phyloP scores from a whole-genome alignment of 2,329 filamentous ascomycete species.

The Beauveria sp. region DNA sequence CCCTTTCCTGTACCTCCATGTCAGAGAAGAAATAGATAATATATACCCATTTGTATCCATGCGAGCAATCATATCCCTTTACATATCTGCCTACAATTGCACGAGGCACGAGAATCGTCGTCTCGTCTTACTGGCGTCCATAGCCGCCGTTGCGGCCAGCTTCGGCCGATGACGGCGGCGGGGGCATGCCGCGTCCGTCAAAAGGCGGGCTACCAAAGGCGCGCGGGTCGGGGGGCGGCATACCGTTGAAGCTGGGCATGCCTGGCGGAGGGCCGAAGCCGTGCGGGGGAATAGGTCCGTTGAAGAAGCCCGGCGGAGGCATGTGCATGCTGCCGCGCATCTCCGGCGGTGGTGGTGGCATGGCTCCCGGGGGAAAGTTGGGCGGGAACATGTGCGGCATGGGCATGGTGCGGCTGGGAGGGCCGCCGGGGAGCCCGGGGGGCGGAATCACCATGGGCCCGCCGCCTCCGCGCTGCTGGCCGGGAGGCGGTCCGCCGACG shows the following conservation, averaged over 20 bases:
- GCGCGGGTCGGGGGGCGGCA: conserved; percentile 37
- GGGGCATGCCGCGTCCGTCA: conserved; percentile 49
- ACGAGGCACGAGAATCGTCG: too few species aligned
- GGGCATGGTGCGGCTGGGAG: conserved; percentile 36
- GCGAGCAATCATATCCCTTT: background rate
- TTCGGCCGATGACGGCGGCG: conserved; percentile 23
- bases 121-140: background rate
- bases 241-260: conserved; percentile 50
- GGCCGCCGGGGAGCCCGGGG: conserved; percentile 42
- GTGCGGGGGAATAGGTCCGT: conserved; percentile 37
- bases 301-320: conserved; percentile 52
- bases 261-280: conserved; percentile 48
- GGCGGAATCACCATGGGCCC: conserved; percentile 55
- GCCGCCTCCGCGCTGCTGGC: conserved; percentile 8
- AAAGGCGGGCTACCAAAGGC: conserved; percentile 41
- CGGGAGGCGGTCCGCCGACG: conserved; percentile 17
- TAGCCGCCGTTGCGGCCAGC: conserved; percentile 4
- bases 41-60: background rate
- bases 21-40: background rate
- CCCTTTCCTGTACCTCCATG: background rate
- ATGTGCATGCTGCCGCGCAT: conserved; percentile 46
- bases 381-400: conserved; percentile 54
- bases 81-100: too few species aligned
- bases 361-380: conserved; percentile 47
- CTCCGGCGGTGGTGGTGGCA: conserved; percentile 39